Conservation (phyloP, 495 filamentous ascomycete genomes). For the Pyrenopolyporus hunteri region DNA sequence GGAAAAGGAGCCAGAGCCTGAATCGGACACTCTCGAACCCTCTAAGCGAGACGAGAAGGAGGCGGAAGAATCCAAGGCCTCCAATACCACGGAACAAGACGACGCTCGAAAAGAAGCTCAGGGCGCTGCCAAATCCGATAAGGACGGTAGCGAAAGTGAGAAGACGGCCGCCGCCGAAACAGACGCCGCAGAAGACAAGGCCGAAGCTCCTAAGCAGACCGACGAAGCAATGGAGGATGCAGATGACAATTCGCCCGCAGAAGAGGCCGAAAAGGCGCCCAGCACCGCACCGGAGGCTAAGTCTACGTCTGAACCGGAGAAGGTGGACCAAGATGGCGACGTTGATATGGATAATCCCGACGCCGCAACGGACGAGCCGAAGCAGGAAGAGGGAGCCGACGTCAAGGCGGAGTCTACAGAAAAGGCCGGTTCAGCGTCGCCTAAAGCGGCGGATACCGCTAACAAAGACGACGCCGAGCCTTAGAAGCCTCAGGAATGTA, state of each 20-base stretch:
- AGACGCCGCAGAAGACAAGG: constrained; percentile 7
- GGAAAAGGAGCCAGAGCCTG: constrained; percentile 38
- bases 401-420: constrained; percentile 23
- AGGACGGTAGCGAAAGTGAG: constrained; percentile 33
- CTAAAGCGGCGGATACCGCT: not conserved
- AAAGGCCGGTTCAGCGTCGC: not conserved
- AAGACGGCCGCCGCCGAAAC: constrained; percentile 19
- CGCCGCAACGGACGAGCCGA: constrained; percentile 4
- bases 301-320: constrained; percentile 7
- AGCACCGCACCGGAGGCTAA: constrained; percentile 16
- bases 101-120: constrained; percentile 18
- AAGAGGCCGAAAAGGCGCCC: constrained; percentile 22
- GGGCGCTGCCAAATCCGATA: constrained; percentile 23
- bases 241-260: constrained; percentile 15
- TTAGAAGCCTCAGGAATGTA: not conserved
- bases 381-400: constrained; percentile 3
- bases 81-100: constrained; percentile 40
- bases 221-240: constrained; percentile 45
- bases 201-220: constrained; percentile 31
- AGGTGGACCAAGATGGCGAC: constrained; percentile 38
- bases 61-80: constrained; percentile 33
- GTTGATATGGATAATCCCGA: constrained; percentile 37
- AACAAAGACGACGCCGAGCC: not conserved
- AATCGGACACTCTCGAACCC: constrained; percentile 22
- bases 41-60: constrained; percentile 53